These are phyloP conservation scores for Russula abietina DNA, from an alignment of 768 basidiomycete species.

Conservation along the genomic window DNA sequence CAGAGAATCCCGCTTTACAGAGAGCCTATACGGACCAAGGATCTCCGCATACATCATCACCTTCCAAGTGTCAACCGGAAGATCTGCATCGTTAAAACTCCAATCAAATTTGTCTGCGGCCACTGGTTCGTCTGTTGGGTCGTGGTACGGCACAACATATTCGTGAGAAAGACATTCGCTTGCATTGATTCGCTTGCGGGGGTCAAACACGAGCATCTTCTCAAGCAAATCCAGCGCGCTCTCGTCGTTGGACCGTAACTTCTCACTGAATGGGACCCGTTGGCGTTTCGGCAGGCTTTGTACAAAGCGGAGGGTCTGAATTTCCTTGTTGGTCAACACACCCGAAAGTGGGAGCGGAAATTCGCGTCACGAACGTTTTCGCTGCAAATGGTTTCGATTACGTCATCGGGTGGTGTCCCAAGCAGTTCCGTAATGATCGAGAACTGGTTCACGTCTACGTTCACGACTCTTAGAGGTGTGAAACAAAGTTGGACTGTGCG, in stretches of 20 bases:
- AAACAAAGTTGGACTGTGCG: constrained; percentile 9
- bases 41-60: constrained; percentile 99
- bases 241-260: constrained; percentile 82
- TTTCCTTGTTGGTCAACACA: not conserved
- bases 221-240: constrained; percentile 93
- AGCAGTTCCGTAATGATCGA: constrained; percentile 98
- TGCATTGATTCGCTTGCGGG: constrained; percentile 93
- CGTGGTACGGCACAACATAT: constrained; percentile 96
- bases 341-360: not conserved
- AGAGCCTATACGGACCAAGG: constrained; percentile 60
- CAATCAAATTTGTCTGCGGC: constrained; percentile 95
- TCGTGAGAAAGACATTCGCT: constrained; percentile 84
- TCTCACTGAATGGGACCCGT: constrained; percentile 91
- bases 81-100: constrained; percentile 99
- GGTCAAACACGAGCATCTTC: constrained; percentile 99
- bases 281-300: constrained; percentile 95
- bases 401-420: constrained; percentile 99
- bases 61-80: constrained; percentile 99
- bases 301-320: constrained; percentile 95
- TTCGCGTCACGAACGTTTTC: constrained; percentile 68
- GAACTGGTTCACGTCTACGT: constrained; percentile 97
- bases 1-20: not conserved
- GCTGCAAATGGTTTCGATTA: constrained; percentile 96
- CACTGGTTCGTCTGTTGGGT: constrained; percentile 94
- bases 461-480: constrained; percentile 4